Evolutionary conservation across 2,329 filamentous ascomycete genomes (phyloP), one percentile per base, ranked within the genome.

Genomic region (Lasiodiplodia citricola): DNA sequence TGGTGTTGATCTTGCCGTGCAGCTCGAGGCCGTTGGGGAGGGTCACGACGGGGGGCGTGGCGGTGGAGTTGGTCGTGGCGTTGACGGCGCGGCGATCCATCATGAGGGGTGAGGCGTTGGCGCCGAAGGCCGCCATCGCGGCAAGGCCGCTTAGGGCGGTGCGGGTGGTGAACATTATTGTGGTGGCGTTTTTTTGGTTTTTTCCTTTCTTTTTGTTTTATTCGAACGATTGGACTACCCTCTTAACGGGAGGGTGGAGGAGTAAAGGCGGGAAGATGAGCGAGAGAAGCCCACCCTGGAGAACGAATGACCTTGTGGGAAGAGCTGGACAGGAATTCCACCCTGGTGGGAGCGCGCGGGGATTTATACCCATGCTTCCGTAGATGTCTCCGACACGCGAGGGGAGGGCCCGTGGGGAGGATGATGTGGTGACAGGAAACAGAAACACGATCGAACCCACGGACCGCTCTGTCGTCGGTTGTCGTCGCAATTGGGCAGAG

Each of bases 1-100:
- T 70, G 5, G 77, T 74, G 58, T 70, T 67, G 64, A 78, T 10
- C 16, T 13, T 52, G 38, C 54, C 65, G n/a, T 67, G 65, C 41
- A 67, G 31, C 28, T 18, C 31, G 25, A 67, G n/a, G 41, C 54
- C 41, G 41, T 50, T 51, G 54, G 28, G 2, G n/a, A 67, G 65
- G 14, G 37, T 21, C 35, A 67, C 25, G 25, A 51, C 38, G 7
- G 65, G 64, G 10, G 52, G 51, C 0, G 38, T 3, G n/a, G 47
- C 8, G n/a, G 47, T 23, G 6, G 47, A 5, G 28, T 28, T 52
- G 4, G 44, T 37, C n/a, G 31, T 50, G 44, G 41, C 3, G 23
- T 41, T n/a, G 31, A 4, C 21, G 57, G 14, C 23, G 23, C 6
- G 31, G 31, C 31, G 31, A 2, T 35, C 31, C 31, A 35, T 44